These are phyloP conservation scores for Ceratocystis diversiconidia DNA, from an alignment of 2,329 filamentous ascomycete species.

Conservation along the genomic window DNA sequence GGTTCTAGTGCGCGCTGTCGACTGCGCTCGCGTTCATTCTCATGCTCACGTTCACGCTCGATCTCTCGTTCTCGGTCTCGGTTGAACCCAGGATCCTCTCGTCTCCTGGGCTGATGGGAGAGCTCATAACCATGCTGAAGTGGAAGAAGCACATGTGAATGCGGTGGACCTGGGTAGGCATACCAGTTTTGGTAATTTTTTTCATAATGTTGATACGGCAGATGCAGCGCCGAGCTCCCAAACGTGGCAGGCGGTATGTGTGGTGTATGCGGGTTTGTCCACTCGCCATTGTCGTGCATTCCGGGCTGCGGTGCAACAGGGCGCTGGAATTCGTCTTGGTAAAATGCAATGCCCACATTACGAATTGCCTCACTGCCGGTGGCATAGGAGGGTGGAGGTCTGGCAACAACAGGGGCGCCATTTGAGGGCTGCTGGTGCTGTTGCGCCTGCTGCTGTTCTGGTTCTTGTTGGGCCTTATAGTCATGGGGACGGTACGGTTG, in stretches of 20 bases:
- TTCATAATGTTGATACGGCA: not conserved
- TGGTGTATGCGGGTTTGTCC: constrained; percentile 7
- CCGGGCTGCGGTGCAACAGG: constrained; percentile 12
- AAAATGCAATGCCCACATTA: not conserved
- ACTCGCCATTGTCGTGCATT: constrained; percentile 13
- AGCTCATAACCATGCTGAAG: not conserved
- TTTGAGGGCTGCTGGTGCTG: too few relatives aligned
- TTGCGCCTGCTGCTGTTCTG: not conserved
- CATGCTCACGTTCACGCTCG: not conserved
- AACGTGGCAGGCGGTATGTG: not conserved
- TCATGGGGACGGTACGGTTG: not conserved
- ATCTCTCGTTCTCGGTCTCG: too few relatives aligned
- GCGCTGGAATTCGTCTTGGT: not conserved
- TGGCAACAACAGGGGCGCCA: too few relatives aligned
- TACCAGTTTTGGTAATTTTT: too few relatives aligned
- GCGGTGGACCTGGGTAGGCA: too few relatives aligned
- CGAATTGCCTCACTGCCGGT: not conserved
- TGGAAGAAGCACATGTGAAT: not conserved
- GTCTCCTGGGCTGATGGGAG: not conserved
- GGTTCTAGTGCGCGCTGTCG: not conserved
- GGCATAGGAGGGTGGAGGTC: not conserved
- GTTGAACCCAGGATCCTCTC: not conserved
- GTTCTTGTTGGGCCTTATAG: not conserved
- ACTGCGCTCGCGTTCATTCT: not conserved
- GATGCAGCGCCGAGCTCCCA: not conserved